Evolutionary conservation across 768 basidiomycete genomes (phyloP), one percentile per base, ranked within the genome.

Genomic region (Russula sp.): DNA sequence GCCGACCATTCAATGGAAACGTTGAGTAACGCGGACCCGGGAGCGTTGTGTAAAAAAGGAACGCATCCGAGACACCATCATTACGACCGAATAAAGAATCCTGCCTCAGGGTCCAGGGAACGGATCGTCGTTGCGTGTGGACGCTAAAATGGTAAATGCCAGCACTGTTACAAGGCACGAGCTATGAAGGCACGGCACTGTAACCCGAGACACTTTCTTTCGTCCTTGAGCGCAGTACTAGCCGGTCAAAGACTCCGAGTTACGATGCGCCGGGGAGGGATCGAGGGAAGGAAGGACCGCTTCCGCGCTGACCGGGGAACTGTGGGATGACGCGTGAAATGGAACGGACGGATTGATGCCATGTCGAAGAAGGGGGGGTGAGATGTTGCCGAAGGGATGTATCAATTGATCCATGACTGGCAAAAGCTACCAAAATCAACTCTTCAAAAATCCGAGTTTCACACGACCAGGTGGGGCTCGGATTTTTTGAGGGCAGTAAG

Each of bases 111-210:
- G 30, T n/a, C n/a, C n/a, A 9, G 61, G n/a, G 38, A 42, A 70
- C 24, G 69, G 69, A 40, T 69, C 66, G n/a, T 68, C 70, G 55
- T 70, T 69, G 0, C 28, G 52, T 28, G 71, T 62, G 20, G 28
- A 63, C 10, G 38, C 40, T 5, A 71, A 59, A 20, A 72, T 67
- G 28, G 63, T 64, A 32, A 71, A 70, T 56, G 71, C 70, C 18
- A 71, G 63, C 52, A 72, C 38, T 18, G 70, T 34, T 72, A 8
- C 62, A 61, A 26, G 74, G 69, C 11, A 75, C 64, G 10, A 71
- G 66, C 20, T 59, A 67, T n/a, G 34, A 38, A 2, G 68, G 68
- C 65, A 1, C 72, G 65, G 9, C 8, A 72, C 59, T 38, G 69
- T 59, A 30, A 40, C 16, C 16, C 16, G 16, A 40, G 38, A 40